Percentiles rank a stretch among this genome's conserved stretches.
Evolutionary conservation across 345 rosid species (phyloP).

Genomic region (Lagerstroemia speciosa): DNA sequence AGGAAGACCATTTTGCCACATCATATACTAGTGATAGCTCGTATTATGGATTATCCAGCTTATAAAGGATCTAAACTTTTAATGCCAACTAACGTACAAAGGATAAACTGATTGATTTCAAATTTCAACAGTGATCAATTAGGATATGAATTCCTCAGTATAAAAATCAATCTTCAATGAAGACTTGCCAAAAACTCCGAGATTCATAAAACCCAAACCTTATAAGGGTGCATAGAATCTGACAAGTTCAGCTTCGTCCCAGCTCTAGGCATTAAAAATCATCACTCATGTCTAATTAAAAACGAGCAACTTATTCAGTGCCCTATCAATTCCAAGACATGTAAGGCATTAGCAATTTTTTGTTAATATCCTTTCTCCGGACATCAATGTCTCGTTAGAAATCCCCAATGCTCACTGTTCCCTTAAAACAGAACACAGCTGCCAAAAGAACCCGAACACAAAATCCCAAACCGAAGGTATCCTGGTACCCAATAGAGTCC

Average conservation of each 20-base stretch:
- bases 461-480: not conserved
- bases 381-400: not conserved
- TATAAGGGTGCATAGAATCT: not conserved
- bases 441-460: not conserved
- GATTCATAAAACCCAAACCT: not conserved
- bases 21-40: not conserved
- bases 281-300: not conserved
- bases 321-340: not conserved
- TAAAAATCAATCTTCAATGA: not conserved
- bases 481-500: not conserved
- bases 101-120: not conserved
- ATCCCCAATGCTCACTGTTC: not conserved
- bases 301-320: not conserved
- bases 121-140: not conserved
- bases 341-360: not conserved
- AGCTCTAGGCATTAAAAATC: not conserved
- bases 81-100: not conserved
- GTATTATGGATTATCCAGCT: not conserved
- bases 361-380: not conserved
- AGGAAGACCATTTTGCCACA: not conserved
- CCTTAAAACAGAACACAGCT: not conserved
- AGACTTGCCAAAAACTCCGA: not conserved
- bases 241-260: not conserved
- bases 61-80: not conserved
- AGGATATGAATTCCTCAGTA: not conserved